Evolutionary conservation across 768 basidiomycete species (phyloP).

Genomic region (Suillus placidus): DNA sequence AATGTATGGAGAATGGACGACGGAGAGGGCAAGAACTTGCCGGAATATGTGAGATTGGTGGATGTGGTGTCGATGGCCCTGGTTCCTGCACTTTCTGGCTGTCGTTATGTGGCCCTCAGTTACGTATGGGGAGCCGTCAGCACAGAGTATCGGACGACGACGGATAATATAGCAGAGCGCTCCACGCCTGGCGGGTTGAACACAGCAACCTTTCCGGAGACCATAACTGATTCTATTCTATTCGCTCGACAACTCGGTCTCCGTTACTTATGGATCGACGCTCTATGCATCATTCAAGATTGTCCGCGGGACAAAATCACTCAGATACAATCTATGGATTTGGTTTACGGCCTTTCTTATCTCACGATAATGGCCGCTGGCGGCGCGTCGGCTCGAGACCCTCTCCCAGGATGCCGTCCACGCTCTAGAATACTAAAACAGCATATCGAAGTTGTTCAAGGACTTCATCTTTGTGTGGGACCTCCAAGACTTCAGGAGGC

Average conservation of each 20-base stretch:
- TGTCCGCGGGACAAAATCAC: background rate
- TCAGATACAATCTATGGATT: slow-evolving; percentile 15
- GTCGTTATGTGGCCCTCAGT: slow-evolving; percentile 13
- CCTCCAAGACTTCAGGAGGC: slow-evolving; percentile 19
- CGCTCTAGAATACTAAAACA: background rate
- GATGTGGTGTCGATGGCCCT: slow-evolving; percentile 9
- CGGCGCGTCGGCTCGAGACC: background rate
- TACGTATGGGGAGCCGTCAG: slow-evolving; percentile 13
- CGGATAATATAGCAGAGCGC: slow-evolving; percentile 4
- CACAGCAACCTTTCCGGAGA: slow-evolving; percentile 4
- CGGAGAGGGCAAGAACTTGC: slow-evolving; percentile 3
- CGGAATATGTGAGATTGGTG: slow-evolving; percentile 7
- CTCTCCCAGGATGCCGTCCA: slow-evolving; percentile 7
- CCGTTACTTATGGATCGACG: slow-evolving; percentile 16
- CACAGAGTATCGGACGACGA: slow-evolving; percentile 11
- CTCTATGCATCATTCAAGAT: slow-evolving; percentile 17
- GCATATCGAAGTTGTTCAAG: slow-evolving; percentile 9
- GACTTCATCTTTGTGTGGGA: slow-evolving; percentile 14
- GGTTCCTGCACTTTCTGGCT: slow-evolving; percentile 7
- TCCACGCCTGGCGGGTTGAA: slow-evolving; percentile 1
- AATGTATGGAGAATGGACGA: background rate
- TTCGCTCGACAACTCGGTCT: slow-evolving; percentile 9
- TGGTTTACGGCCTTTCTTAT: slow-evolving; percentile 9
- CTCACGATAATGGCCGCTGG: slow-evolving; percentile 12
- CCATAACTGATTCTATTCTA: slow-evolving; percentile 12